Conservation (phyloP, 805 yeast genomes). For the Saturnispora gosingensis region DNA sequence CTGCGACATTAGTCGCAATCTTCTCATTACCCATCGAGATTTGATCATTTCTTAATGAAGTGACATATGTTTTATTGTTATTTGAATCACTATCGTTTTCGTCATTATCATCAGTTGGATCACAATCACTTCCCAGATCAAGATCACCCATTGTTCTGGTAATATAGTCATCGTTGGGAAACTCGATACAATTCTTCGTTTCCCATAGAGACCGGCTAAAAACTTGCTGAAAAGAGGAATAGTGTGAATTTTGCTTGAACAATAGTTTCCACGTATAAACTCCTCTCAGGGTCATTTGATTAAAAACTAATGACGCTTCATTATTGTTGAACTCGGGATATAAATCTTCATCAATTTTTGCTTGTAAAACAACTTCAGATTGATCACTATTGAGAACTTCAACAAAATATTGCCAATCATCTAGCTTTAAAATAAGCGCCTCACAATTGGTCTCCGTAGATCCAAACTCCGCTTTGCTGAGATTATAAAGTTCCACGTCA, state of each 20-base stretch:
- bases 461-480: slow-evolving; percentile 38
- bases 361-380: slow-evolving; percentile 25
- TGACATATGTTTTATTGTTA: slow-evolving; percentile 1
- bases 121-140: slow-evolving; percentile 19
- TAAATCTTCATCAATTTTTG: slow-evolving; percentile 38
- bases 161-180: slow-evolving; percentile 46
- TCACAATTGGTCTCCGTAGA: slow-evolving; percentile 29
- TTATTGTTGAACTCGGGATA: neutral
- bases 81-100: slow-evolving; percentile 30
- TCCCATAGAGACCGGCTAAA: slow-evolving; percentile 57
- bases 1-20: slow-evolving; percentile 2
- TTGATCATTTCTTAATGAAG: neutral
- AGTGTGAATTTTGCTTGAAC: slow-evolving; percentile 34
- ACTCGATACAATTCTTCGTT: slow-evolving; percentile 39
- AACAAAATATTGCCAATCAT: slow-evolving; percentile 45
- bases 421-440: slow-evolving; percentile 36
- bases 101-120: slow-evolving; percentile 20
- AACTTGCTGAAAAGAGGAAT: slow-evolving; percentile 42
- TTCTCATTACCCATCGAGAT: neutral
- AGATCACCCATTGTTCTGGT: slow-evolving; percentile 37
- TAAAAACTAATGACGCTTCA: slow-evolving; percentile 17
- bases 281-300: slow-evolving; percentile 28
- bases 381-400: slow-evolving; percentile 27
- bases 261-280: slow-evolving; percentile 52
- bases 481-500: slow-evolving; percentile 50